Percentiles rank a stretch among this genome's conserved stretches.
Conservation (phyloP, 106 monocot species). For the Xerophyta viscosa region DNA sequence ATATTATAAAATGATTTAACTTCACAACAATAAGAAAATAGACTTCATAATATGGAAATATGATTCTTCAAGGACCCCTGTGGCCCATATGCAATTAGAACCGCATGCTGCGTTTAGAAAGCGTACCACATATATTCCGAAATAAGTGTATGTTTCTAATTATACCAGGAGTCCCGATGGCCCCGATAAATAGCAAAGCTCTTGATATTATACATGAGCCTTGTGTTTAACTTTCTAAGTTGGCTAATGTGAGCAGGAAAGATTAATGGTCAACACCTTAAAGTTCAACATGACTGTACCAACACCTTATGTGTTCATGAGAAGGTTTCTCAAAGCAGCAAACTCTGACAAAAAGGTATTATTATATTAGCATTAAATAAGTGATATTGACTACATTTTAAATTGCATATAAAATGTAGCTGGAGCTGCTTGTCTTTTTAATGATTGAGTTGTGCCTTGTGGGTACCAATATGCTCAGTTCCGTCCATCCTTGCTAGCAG, state of each 20-base stretch:
- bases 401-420: conserved; percentile 20
- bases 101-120: too few relatives aligned
- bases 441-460: conserved; percentile 59
- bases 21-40: too few relatives aligned
- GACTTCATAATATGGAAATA: too few relatives aligned
- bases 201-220: background rate
- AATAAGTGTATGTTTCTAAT: too few relatives aligned
- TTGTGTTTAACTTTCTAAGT: background rate
- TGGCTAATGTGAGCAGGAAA: conserved; percentile 39
- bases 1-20: too few relatives aligned
- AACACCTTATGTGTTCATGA: conserved; percentile 89
- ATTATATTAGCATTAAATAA: too few relatives aligned
- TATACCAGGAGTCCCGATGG: too few relatives aligned
- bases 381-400: too few relatives aligned
- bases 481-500: conserved; percentile 69
- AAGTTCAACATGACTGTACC: conserved; percentile 84
- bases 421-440: conserved; percentile 49
- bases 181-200: too few relatives aligned
- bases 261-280: conserved; percentile 63
- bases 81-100: too few relatives aligned
- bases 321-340: conserved; percentile 85
- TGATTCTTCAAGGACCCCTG: too few relatives aligned
- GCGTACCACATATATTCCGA: too few relatives aligned
- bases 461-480: conserved; percentile 82
- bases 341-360: conserved; percentile 66